Evolutionary conservation across 306 rosid genomes (phyloP).

Genomic region (Alnus glutinosa): DNA sequence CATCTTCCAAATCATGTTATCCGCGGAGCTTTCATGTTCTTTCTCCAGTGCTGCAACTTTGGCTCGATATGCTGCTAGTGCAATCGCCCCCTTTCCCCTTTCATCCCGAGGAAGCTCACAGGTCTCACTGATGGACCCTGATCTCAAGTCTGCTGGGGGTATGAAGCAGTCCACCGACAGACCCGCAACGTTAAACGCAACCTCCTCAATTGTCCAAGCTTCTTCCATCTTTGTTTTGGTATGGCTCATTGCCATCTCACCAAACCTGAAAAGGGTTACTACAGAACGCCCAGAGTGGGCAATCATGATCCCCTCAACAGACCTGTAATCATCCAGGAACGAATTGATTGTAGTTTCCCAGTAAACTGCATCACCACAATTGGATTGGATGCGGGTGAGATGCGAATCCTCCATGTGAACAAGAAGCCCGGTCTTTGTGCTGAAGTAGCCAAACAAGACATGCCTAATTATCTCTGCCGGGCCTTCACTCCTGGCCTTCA

Average conservation of each 20-base stretch:
- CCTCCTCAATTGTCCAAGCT: slow-evolving; percentile 99
- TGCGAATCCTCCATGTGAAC: slow-evolving; percentile 98
- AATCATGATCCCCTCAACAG: slow-evolving; percentile 98
- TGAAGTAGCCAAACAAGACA: slow-evolving; percentile 92
- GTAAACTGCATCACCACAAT: slow-evolving; percentile 87
- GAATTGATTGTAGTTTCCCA: slow-evolving; percentile 99
- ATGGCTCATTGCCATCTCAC: slow-evolving; percentile 99
- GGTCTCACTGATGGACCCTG: slow-evolving; percentile 69
- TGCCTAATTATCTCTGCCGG: slow-evolving; percentile 97
- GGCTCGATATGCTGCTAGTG: slow-evolving; percentile 55
- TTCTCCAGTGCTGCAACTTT: slow-evolving; percentile 87
- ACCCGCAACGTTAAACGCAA: slow-evolving; percentile 90
- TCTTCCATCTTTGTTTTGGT: slow-evolving; percentile 97
- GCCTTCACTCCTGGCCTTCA: slow-evolving; percentile 95
- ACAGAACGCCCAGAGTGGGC: slow-evolving; percentile 96
- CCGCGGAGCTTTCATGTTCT: slow-evolving; percentile 48
- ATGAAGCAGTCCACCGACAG: slow-evolving; percentile 93
- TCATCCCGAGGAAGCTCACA: slow-evolving; percentile 81
- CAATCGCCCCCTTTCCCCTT: slow-evolving; percentile 54
- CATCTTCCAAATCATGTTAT: slow-evolving; percentile 78
- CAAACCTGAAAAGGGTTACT: slow-evolving; percentile 92
- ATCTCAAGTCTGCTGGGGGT: slow-evolving; percentile 91
- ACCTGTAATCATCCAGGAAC: slow-evolving; percentile 83
- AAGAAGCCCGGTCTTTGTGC: slow-evolving; percentile 94
- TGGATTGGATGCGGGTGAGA: slow-evolving; percentile 88